Conservation (phyloP, 495 filamentous ascomycete species). For the Hypoxylon perforatum region DNA sequence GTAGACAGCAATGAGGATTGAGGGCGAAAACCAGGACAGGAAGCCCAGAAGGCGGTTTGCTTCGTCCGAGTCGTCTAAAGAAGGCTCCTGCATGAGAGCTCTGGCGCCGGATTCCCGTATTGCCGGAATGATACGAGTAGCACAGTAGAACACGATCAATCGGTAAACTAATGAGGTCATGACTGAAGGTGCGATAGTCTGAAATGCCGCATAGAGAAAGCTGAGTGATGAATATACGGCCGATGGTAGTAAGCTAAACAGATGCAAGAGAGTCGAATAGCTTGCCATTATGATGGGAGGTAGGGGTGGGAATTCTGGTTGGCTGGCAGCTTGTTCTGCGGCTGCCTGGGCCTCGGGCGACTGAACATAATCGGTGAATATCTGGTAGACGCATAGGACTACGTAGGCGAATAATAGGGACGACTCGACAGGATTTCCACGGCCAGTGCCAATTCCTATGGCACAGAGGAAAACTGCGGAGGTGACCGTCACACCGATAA, state of each 20-base stretch:
- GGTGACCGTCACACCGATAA: slow-evolving; percentile 92
- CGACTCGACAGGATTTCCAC: slow-evolving; percentile 95
- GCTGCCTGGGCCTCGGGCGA: slow-evolving; percentile 68
- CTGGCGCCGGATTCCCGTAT: slow-evolving; percentile 85
- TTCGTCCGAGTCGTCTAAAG: slow-evolving; percentile 84
- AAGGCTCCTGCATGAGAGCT: slow-evolving; percentile 83
- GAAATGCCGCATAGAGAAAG: slow-evolving; percentile 87
- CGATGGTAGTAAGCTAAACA: slow-evolving; percentile 82
- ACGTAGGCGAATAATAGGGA: slow-evolving; percentile 96
- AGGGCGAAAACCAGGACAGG: slow-evolving; percentile 91
- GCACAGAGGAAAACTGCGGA: slow-evolving; percentile 91
- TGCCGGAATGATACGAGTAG: slow-evolving; percentile 95
- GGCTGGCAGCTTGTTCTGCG: slow-evolving; percentile 56
- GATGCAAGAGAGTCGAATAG: slow-evolving; percentile 87
- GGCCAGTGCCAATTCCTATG: slow-evolving; percentile 93
- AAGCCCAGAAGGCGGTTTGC: slow-evolving; percentile 81
- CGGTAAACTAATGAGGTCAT: slow-evolving; percentile 94
- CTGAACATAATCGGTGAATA: slow-evolving; percentile 97
- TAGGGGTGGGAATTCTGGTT: slow-evolving; percentile 89
- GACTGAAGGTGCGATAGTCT: slow-evolving; percentile 93
- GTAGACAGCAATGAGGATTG: slow-evolving; percentile 92
- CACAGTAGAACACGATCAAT: slow-evolving; percentile 91
- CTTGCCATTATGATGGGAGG: slow-evolving; percentile 99
- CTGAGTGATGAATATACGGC: slow-evolving; percentile 86
- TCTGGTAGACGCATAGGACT: slow-evolving; percentile 97